These are phyloP conservation scores for Candida peoriensis DNA, from an alignment of 805 yeast genomes.

Conservation along the genomic window DNA sequence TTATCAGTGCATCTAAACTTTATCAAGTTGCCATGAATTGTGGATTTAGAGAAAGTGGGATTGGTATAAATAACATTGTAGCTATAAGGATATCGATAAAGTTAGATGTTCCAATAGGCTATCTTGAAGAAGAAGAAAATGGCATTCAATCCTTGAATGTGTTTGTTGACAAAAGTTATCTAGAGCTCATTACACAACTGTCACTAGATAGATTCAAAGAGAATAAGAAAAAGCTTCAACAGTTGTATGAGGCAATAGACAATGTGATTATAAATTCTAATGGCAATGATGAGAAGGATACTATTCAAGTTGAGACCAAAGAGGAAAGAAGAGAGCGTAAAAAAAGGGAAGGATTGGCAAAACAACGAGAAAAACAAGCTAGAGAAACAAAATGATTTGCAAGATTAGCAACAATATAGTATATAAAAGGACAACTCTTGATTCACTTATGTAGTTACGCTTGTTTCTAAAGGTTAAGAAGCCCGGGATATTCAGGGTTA, in stretches of 20 bases:
- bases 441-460: too few relatives aligned
- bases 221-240: constrained; percentile 52
- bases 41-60: constrained; percentile 86
- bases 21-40: constrained; percentile 73
- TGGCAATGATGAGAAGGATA: background rate
- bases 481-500: too few relatives aligned
- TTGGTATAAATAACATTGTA: constrained; percentile 71
- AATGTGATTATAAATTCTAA: constrained; percentile 20
- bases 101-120: constrained; percentile 76
- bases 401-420: too few relatives aligned
- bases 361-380: constrained; percentile 17
- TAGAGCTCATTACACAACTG: constrained; percentile 45
- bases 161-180: constrained; percentile 48
- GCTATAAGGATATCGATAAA: constrained; percentile 73
- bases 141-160: constrained; percentile 18
- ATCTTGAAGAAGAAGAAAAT: constrained; percentile 28
- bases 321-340: constrained; percentile 54
- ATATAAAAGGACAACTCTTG: too few relatives aligned
- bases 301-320: constrained; percentile 44
- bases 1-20: constrained; percentile 50
- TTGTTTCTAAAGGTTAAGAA: too few relatives aligned
- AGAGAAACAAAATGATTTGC: constrained; percentile 2
- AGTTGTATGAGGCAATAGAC: constrained; percentile 39
- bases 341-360: constrained; percentile 39
- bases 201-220: constrained; percentile 63